Evolutionary conservation across 352 stramenopile genomes (phyloP).

Genomic region (Phytophthora sojae): DNA sequence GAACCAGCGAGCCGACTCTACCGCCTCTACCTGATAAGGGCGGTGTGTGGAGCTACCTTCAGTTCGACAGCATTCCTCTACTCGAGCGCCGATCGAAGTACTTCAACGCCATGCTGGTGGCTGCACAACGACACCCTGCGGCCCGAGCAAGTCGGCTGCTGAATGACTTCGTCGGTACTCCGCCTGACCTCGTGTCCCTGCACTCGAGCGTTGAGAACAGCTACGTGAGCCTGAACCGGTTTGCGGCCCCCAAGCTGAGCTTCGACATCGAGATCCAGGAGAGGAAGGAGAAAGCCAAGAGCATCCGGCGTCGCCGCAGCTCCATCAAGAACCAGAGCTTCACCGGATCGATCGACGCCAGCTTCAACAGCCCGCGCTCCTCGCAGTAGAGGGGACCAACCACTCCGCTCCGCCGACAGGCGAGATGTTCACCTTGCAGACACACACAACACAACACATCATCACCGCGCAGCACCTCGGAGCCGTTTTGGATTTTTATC

Average conservation of each 20-base stretch:
- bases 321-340: constrained; percentile 54
- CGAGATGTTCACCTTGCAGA: constrained; percentile 25
- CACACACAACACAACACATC: constrained; percentile 17
- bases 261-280: constrained; percentile 80
- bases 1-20: constrained; percentile 34
- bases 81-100: constrained; percentile 68
- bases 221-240: constrained; percentile 85
- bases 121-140: constrained; percentile 54
- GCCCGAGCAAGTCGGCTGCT: constrained; percentile 64
- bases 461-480: constrained; percentile 15
- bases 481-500: constrained; percentile 40
- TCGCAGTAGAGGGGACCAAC: constrained; percentile 24
- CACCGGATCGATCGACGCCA: constrained; percentile 35
- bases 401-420: constrained; percentile 18
- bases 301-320: constrained; percentile 62
- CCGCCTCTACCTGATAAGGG: constrained; percentile 72
- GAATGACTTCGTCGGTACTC: constrained; percentile 75
- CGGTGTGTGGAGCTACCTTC: constrained; percentile 78
- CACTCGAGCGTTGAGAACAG: constrained; percentile 70
- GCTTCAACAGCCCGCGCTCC: constrained; percentile 19
- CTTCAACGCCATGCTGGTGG: constrained; percentile 73
- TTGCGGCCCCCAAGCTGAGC: constrained; percentile 68
- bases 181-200: constrained; percentile 61
- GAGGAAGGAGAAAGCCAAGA: constrained; percentile 75
- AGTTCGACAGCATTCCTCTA: constrained; percentile 68